phyloP scores from a whole-genome alignment of 1,284 basidiomycete species.

The Tremellales sp. region DNA sequence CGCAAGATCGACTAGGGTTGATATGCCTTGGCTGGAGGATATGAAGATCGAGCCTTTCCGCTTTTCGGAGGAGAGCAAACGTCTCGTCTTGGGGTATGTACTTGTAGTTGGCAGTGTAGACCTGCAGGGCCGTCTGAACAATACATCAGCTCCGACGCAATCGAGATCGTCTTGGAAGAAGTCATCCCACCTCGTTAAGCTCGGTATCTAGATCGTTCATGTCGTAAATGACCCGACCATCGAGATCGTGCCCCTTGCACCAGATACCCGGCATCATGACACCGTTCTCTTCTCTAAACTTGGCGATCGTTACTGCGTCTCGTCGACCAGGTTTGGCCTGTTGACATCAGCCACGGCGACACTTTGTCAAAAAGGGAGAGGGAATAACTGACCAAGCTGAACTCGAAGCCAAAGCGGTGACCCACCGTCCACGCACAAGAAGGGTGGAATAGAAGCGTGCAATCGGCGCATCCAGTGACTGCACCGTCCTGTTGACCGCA shows the following conservation, averaged over 20 bases:
- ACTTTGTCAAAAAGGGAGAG: background rate
- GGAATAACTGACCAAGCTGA: conserved; percentile 63
- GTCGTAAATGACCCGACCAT: conserved; percentile 67
- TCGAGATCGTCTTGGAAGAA: background rate
- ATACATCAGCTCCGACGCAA: conserved; percentile 2
- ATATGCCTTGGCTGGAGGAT: conserved; percentile 3
- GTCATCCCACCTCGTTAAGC: conserved; percentile 45
- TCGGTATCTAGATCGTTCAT: conserved; percentile 76
- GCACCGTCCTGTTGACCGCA: conserved; percentile 72
- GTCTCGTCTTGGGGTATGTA: conserved; percentile 62
- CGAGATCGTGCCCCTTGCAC: conserved; percentile 68
- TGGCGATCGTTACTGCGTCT: conserved; percentile 62
- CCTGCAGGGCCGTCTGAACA: conserved; percentile 74
- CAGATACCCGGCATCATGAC: conserved; percentile 74
- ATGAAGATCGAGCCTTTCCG: conserved; percentile 68
- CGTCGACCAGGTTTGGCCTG: conserved; percentile 68
- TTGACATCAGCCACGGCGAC: background rate
- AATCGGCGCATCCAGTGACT: conserved; percentile 77
- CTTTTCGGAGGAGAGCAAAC: conserved; percentile 79
- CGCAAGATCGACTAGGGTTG: conserved; percentile 14
- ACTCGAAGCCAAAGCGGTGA: conserved; percentile 83
- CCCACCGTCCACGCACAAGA: conserved; percentile 84
- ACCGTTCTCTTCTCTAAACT: conserved; percentile 83
- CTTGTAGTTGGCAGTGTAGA: conserved; percentile 79
- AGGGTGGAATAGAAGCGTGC: conserved; percentile 73